A percentile compares a stretch with the other conserved stretches of the same genome.
Evolutionary conservation across 768 basidiomycete genomes (phyloP).

Genomic region (Russula sp.): DNA sequence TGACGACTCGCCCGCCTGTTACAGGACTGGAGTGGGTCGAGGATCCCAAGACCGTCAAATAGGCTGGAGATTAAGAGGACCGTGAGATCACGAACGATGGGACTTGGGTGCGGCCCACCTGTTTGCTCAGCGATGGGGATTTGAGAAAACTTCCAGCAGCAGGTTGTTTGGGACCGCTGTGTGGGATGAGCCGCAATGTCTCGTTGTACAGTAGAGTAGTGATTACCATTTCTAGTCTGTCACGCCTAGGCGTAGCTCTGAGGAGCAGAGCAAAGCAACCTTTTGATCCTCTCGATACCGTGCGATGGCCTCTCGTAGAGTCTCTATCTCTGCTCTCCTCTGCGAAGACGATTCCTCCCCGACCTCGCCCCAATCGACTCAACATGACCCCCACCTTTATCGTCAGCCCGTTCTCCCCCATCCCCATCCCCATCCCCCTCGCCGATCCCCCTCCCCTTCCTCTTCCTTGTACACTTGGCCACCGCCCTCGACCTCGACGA

Average conservation of each 20-base stretch:
- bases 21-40: slow-evolving; percentile 68
- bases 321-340: slow-evolving; percentile 70
- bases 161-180: slow-evolving; percentile 57
- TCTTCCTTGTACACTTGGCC: slow-evolving; percentile 3
- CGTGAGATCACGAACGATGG: slow-evolving; percentile 43
- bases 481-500: not conserved
- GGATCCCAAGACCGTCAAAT: slow-evolving; percentile 84
- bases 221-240: slow-evolving; percentile 19
- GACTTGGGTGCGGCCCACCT: slow-evolving; percentile 82
- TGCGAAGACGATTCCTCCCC: slow-evolving; percentile 37
- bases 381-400: slow-evolving; percentile 10
- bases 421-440: slow-evolving; percentile 19
- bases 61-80: slow-evolving; percentile 60
- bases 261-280: too few species aligned
- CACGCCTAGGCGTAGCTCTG: not conserved
- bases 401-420: slow-evolving; percentile 20
- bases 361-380: not conserved
- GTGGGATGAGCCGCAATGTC: slow-evolving; percentile 82
- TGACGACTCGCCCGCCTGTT: slow-evolving; percentile 64
- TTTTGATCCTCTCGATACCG: not conserved
- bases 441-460: slow-evolving; percentile 25
- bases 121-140: slow-evolving; percentile 31
- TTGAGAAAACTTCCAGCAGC: slow-evolving; percentile 31
- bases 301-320: slow-evolving; percentile 56
- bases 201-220: slow-evolving; percentile 60